Base-by-base conservation (phyloP, 495 filamentous ascomycete species). In the Hypoxylon rickii region DNA sequence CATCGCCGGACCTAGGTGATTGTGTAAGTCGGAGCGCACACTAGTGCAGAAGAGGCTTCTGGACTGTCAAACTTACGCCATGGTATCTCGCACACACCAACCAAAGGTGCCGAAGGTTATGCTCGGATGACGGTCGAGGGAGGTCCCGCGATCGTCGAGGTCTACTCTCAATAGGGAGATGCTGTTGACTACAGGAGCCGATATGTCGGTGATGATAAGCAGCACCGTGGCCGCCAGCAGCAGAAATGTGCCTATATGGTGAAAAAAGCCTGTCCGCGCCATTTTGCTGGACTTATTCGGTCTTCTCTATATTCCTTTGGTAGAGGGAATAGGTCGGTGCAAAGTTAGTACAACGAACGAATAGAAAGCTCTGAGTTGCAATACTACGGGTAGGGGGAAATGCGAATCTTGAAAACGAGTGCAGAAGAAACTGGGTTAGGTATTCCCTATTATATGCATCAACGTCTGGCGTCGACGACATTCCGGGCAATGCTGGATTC, bases 71-170 rank as follows among this genome's bases (percentile, higher is more conserved):
- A 70, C 64, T 54, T 63, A 65, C 64, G 64, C 33, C 16, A 44
- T 41, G 1, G 70, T 67, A 59, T 77, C 70, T 16, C 65, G 63
- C 15, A 76, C 49, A 55, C 83, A 86, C 58, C 76, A 79, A 1
- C 83, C 83, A 67, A 84, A 84, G 3, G 78, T 81, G 17, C 83
- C 83, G 56, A 84, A 83, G 3, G 73, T 74, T 3, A 85, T 65
- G n/a, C 62, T 47, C 16, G 70, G 63, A 15, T 55, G 49, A 6
- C 51, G 44, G 24, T 59, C 16, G 41, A 46, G 11, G 2, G 19
- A 31, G 17, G 26, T 17, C 11, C 26, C 20, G 7, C 40, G 12
- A 48, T 68, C 70, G 40, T 62, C 68, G 7, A 85, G 69, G 10
- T 72, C 70, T 37, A 85, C 70, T 47, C 73, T 77, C 13, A 85